Conservation (phyloP, 805 yeast species). For the Ogataea saltuana region DNA sequence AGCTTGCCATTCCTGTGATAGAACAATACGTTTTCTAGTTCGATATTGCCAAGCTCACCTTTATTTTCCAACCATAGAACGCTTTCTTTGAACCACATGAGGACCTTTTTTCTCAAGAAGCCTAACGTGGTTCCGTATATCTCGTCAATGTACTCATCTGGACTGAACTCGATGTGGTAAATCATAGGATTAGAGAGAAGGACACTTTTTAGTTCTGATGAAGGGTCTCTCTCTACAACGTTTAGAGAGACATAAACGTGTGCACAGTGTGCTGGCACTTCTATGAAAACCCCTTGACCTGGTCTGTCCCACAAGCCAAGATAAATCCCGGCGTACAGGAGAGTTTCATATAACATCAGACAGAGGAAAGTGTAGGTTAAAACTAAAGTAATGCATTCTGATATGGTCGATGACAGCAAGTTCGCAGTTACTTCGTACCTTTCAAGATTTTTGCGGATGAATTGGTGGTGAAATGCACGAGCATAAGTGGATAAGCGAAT, state of each 20-base stretch:
- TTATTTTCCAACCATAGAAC: conserved; percentile 29
- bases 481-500: too few relatives aligned
- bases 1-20: conserved; percentile 36
- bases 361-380: conserved; percentile 27
- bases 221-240: conserved; percentile 22
- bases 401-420: conserved; percentile 24
- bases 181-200: conserved; percentile 41
- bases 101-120: conserved; percentile 58
- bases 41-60: conserved; percentile 13
- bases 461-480: neutral
- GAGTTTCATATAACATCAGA: conserved; percentile 27
- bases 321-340: conserved; percentile 27
- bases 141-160: conserved; percentile 74
- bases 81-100: conserved; percentile 53
- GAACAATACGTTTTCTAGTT: conserved; percentile 36
- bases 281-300: conserved; percentile 59
- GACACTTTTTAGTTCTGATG: conserved; percentile 13
- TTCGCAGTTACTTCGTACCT: conserved; percentile 23
- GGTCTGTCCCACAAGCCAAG: conserved; percentile 33
- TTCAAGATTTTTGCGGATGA: neutral
- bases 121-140: conserved; percentile 70
- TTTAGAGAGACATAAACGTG: conserved; percentile 62
- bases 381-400: conserved; percentile 28
- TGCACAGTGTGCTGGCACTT: conserved; percentile 77
- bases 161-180: conserved; percentile 77